These are phyloP conservation scores for Malbranchea zuffiana DNA, from an alignment of 2,329 filamentous ascomycete genomes.

Conservation along the genomic window DNA sequence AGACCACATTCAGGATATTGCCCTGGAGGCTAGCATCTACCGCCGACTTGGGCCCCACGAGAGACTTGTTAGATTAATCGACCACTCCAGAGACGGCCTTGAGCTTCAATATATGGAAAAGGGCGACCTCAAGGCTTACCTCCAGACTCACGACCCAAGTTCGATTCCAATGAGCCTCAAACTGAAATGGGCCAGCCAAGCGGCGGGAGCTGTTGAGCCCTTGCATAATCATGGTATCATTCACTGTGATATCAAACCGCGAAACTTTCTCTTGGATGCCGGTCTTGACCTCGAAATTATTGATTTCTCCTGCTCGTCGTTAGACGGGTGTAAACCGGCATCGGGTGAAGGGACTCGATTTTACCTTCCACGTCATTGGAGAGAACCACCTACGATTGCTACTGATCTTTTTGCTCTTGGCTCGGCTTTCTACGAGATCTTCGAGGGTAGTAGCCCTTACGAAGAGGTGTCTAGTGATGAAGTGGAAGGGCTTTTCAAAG, in stretches of 20 bases:
- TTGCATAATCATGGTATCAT: slow-evolving; percentile 30
- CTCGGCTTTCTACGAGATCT: slow-evolving; percentile 18
- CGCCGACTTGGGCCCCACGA: slow-evolving; percentile 2
- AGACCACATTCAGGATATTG: slow-evolving; percentile 8
- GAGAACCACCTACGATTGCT: slow-evolving; percentile 14
- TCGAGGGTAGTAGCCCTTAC: slow-evolving; percentile 14
- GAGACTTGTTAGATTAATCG: slow-evolving; percentile 3
- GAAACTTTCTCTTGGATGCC: slow-evolving; percentile 31
- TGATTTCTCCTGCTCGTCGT: slow-evolving; percentile 29
- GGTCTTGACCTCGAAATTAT: slow-evolving; percentile 28
- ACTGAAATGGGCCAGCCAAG: slow-evolving; percentile 25
- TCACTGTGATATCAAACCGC: slow-evolving; percentile 33
- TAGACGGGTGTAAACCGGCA: slow-evolving; percentile 18
- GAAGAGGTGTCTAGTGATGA: slow-evolving; percentile 17
- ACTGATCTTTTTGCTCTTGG: slow-evolving; percentile 18
- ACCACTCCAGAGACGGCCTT: slow-evolving; percentile 7
- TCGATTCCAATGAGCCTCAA: slow-evolving; percentile 11
- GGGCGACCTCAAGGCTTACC: slow-evolving; percentile 6
- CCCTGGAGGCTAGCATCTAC: slow-evolving; percentile 7
- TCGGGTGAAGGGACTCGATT: slow-evolving; percentile 15
- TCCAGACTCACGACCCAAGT: slow-evolving; percentile 2
- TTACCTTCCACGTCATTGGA: slow-evolving; percentile 18
- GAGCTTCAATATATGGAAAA: slow-evolving; percentile 10
- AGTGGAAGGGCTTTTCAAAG: slow-evolving; percentile 12
- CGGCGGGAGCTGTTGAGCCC: slow-evolving; percentile 25